These are phyloP conservation scores for Cutaneotrichosporon daszewskae DNA, from an alignment of 1,284 basidiomycete species.

Conservation along the genomic window DNA sequence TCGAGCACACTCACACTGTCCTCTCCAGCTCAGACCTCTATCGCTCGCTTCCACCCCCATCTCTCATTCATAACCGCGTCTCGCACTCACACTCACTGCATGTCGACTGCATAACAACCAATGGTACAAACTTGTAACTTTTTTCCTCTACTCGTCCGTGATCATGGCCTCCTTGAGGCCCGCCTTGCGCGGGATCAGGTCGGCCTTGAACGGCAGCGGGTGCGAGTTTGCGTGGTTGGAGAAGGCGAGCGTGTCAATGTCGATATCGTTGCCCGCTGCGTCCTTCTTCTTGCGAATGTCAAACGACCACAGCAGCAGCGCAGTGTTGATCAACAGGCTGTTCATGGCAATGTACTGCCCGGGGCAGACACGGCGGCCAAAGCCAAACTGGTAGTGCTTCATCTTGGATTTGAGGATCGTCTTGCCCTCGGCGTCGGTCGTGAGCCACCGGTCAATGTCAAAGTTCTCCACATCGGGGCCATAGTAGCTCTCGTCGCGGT, in stretches of 20 bases:
- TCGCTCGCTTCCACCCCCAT: no score
- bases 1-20: no score
- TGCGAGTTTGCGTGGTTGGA: conserved; percentile 20
- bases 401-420: no score
- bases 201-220: conserved; percentile 16
- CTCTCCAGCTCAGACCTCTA: no score
- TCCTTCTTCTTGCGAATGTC: conserved; percentile 17
- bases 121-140: no score
- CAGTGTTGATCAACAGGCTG: conserved; percentile 39
- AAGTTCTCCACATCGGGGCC: conserved; percentile 24
- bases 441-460: conserved; percentile 21
- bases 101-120: no score
- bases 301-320: conserved; percentile 42
- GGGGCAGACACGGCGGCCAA: conserved; percentile 37
- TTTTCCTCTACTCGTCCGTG: no score
- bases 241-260: conserved; percentile 20
- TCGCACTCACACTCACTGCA: no score
- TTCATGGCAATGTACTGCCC: conserved; percentile 45
- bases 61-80: no score
- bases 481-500: conserved; percentile 23
- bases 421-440: no score
- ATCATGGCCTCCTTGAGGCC: no score
- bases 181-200: no score
- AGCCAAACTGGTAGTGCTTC: conserved; percentile 27
- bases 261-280: conserved; percentile 8